A percentile compares a stretch with the other conserved stretches of the same genome.
These are phyloP conservation scores for Termitomyces heimii DNA, from an alignment of 768 basidiomycete species.

Conservation along the genomic window DNA sequence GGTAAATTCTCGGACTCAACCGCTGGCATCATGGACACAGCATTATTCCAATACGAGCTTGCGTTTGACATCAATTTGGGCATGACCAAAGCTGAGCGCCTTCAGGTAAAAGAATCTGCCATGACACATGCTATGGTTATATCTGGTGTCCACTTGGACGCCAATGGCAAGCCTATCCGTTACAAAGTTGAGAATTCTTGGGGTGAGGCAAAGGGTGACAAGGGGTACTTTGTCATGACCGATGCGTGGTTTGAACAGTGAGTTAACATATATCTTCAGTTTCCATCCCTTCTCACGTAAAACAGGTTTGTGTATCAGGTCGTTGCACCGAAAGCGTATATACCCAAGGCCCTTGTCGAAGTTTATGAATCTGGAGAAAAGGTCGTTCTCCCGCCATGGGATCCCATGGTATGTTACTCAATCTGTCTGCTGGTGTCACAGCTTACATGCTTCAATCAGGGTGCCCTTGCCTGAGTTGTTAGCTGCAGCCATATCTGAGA, in stretches of 20 bases:
- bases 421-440: not conserved
- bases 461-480: not conserved
- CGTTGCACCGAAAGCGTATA: constrained; percentile 76
- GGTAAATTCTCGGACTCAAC: constrained; percentile 73
- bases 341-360: constrained; percentile 75
- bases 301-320: constrained; percentile 87
- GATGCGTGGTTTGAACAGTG: constrained; percentile 90
- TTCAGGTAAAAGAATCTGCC: constrained; percentile 75
- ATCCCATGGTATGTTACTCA: constrained; percentile 64
- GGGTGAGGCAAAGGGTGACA: constrained; percentile 71
- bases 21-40: constrained; percentile 83
- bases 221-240: constrained; percentile 91
- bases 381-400: constrained; percentile 82
- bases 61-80: constrained; percentile 80
- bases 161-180: constrained; percentile 66
- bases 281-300: not conserved
- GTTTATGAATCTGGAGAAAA: constrained; percentile 67
- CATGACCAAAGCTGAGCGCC: constrained; percentile 80
- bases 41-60: constrained; percentile 79
- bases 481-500: not conserved
- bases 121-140: constrained; percentile 99
- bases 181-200: constrained; percentile 98
- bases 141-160: constrained; percentile 84
- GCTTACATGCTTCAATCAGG: not conserved
- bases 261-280: constrained; percentile 19